These are phyloP conservation scores for Macadamia integrifolia DNA, from an alignment of 164 flowering plant species.

Conservation along the genomic window DNA sequence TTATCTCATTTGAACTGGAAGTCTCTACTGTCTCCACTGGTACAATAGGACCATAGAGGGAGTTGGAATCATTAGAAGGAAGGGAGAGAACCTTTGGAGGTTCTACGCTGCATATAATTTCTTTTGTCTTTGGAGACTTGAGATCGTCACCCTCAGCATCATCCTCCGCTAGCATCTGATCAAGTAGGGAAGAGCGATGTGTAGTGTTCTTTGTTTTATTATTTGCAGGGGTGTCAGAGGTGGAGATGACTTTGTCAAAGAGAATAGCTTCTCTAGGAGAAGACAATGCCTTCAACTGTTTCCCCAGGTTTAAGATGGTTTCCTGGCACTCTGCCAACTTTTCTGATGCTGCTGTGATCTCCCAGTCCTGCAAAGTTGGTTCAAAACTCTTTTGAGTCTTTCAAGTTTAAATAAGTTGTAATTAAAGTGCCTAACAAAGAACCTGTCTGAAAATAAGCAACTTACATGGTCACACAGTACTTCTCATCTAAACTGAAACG, in stretches of 20 bases:
- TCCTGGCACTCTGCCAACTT: slow-evolving; percentile 64
- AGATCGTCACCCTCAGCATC: slow-evolving; percentile 20
- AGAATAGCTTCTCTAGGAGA: slow-evolving; percentile 34
- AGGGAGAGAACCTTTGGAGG: slow-evolving; percentile 15
- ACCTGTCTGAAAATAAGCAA: no score
- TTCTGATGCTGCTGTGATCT: slow-evolving; percentile 65
- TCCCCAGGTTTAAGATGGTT: slow-evolving; percentile 50
- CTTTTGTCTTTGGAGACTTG: slow-evolving; percentile 36
- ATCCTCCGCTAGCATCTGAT: slow-evolving; percentile 64
- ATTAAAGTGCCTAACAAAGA: not conserved
- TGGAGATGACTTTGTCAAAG: slow-evolving; percentile 29
- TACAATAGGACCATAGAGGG: slow-evolving; percentile 5
- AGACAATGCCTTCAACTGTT: slow-evolving; percentile 54
- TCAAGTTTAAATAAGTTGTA: not conserved
- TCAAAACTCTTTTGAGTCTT: not conserved
- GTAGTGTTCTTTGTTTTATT: slow-evolving; percentile 20
- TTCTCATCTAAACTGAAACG: no score
- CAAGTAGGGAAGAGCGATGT: slow-evolving; percentile 54
- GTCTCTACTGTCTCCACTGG: not conserved
- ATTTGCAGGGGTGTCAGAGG: slow-evolving; percentile 7
- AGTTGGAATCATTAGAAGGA: slow-evolving; percentile 8
- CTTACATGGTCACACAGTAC: no score
- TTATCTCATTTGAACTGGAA: slow-evolving; percentile 16
- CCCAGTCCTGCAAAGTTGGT: slow-evolving; percentile 54
- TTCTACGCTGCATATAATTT: slow-evolving; percentile 27